Conservation (phyloP, 805 yeast species). For the Metschnikowia henanensis region DNA sequence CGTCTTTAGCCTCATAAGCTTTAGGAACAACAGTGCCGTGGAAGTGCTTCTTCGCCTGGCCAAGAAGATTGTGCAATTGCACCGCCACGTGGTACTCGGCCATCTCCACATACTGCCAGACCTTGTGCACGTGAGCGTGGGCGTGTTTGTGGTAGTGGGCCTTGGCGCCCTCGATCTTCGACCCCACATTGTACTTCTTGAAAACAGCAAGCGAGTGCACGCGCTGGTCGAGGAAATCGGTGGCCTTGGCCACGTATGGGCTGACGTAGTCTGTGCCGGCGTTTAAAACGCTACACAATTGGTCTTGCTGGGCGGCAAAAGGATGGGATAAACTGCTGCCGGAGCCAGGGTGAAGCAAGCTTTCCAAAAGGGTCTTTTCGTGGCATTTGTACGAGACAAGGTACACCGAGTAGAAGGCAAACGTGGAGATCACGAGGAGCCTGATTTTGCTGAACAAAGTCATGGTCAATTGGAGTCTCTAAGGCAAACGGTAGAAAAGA, state of each 20-base stretch:
- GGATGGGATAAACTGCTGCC: conserved; percentile 38
- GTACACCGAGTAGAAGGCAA: conserved; percentile 36
- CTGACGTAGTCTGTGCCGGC: conserved; percentile 26
- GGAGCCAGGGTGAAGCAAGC: conserved; percentile 21
- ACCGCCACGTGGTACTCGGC: conserved; percentile 33
- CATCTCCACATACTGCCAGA: conserved; percentile 35
- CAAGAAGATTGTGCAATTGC: conserved; percentile 22
- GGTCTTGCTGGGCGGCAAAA: conserved; percentile 34
- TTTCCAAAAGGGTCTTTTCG: conserved; percentile 28
- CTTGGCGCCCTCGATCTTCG: conserved; percentile 26
- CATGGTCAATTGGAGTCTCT: conserved; percentile 9
- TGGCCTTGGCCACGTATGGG: conserved; percentile 32
- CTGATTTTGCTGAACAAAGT: conserved; percentile 20
- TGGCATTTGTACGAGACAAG: conserved; percentile 42
- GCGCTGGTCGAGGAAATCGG: conserved; percentile 33
- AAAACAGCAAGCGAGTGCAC: conserved; percentile 38
- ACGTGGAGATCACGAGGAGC: conserved; percentile 23
- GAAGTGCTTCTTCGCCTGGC: conserved; percentile 19
- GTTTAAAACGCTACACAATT: conserved; percentile 34
- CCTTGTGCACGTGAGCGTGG: conserved; percentile 31
- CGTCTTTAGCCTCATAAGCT: conserved; percentile 13
- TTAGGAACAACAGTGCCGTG: conserved; percentile 21
- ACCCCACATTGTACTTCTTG: conserved; percentile 31
- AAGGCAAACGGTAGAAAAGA: conserved; percentile 1
- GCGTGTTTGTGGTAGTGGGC: conserved; percentile 25